Percentiles rank a stretch among this genome's conserved stretches.
Conservation (phyloP, 1,284 basidiomycete genomes). For the Cystobasidiaceae sp. region DNA sequence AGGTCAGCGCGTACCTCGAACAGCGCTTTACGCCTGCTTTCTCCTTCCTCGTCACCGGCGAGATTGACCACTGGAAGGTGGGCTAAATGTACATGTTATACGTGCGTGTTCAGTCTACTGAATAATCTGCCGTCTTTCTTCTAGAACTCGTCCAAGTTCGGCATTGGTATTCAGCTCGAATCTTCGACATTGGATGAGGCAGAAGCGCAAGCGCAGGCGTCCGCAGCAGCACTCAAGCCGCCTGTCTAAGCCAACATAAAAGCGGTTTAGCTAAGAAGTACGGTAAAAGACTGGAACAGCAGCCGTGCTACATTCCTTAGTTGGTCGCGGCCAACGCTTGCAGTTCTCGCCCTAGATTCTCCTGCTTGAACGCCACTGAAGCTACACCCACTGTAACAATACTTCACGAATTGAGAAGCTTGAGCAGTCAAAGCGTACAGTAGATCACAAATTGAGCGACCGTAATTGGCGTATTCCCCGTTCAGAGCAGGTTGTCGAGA, state of each 20-base stretch:
- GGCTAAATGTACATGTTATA: slow-evolving; percentile 36
- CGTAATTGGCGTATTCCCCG: too few species aligned
- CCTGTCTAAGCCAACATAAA: slow-evolving; percentile 8
- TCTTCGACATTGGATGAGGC: slow-evolving; percentile 35
- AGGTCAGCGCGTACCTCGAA: slow-evolving; percentile 90
- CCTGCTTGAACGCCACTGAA: too few species aligned
- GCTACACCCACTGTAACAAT: too few species aligned
- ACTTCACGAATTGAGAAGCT: too few species aligned
- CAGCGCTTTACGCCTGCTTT: slow-evolving; percentile 94
- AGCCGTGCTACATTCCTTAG: too few species aligned
- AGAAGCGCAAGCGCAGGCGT: slow-evolving; percentile 28
- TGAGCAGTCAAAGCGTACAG: too few species aligned
- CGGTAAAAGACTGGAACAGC: too few species aligned
- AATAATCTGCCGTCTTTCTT: not conserved
- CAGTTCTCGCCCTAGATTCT: too few species aligned
- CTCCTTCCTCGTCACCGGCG: slow-evolving; percentile 87
- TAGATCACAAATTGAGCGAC: too few species aligned
- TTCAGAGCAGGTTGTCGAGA: too few species aligned
- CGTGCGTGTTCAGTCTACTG: not conserved
- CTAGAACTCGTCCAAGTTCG: slow-evolving; percentile 86
- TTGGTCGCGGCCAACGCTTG: too few species aligned
- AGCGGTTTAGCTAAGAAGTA: too few species aligned
- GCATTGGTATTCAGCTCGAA: slow-evolving; percentile 95
- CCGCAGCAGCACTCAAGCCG: slow-evolving; percentile 15
- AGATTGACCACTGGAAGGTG: slow-evolving; percentile 98